phyloP scores from a whole-genome alignment of 208 protist species.

The Histomonas meleagridis region DNA sequence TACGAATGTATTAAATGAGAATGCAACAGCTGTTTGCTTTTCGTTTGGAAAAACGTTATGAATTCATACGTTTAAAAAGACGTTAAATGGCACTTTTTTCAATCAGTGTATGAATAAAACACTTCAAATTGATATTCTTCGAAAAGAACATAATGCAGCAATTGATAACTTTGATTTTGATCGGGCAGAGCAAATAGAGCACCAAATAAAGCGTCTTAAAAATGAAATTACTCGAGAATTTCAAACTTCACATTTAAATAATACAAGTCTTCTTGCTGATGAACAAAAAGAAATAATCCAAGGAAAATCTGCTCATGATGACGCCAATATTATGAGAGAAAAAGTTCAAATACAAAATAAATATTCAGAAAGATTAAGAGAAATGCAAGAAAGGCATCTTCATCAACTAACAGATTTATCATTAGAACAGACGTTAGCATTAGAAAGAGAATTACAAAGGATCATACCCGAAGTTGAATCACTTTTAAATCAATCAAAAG shows the following conservation, averaged over 20 bases:
- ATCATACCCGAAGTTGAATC: background rate
- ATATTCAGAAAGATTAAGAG: background rate
- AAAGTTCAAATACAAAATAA: background rate
- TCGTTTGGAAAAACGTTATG: too few species aligned
- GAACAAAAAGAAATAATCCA: background rate
- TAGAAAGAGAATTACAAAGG: background rate
- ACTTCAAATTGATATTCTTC: background rate
- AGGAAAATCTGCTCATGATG: too few species aligned
- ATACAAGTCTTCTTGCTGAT: background rate
- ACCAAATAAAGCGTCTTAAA: background rate
- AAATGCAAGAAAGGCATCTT: background rate
- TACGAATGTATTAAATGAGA: too few species aligned
- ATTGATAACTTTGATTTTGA: slow-evolving; percentile 27
- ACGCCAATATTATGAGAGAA: background rate
- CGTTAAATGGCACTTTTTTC: too few species aligned
- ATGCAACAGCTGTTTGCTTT: too few species aligned
- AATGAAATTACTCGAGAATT: too few species aligned
- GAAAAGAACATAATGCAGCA: slow-evolving; percentile 1
- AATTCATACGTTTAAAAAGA: too few species aligned
- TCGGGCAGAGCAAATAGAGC: background rate
- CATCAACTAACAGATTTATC: background rate
- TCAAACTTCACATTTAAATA: background rate
- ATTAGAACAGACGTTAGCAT: background rate
- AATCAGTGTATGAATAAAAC: slow-evolving; percentile 33
- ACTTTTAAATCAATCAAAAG: background rate